Evolutionary conservation across 1,139 yeast species (phyloP).

Genomic region (Trichomonascaceae sp.): DNA sequence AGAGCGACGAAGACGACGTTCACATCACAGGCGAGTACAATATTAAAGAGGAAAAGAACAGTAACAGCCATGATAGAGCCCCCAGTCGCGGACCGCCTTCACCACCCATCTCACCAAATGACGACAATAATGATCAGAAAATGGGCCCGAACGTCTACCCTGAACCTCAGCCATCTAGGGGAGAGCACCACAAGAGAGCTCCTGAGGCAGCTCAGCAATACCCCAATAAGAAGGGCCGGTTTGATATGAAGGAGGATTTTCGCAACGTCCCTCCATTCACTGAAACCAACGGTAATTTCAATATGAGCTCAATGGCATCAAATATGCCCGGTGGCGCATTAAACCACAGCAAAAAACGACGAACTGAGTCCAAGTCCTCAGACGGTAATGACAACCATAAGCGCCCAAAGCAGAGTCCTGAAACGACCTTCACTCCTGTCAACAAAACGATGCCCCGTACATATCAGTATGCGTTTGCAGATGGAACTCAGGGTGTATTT

Average conservation of each 20-base stretch:
- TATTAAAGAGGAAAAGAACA: not conserved
- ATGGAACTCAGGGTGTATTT: not conserved
- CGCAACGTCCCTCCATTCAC: conserved; percentile 29
- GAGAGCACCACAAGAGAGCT: too few relatives aligned
- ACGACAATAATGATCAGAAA: too few relatives aligned
- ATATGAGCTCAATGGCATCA: conserved; percentile 21
- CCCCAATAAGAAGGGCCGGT: conserved; percentile 1
- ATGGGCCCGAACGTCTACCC: too few relatives aligned
- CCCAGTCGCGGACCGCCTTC: not conserved
- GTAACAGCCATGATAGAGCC: not conserved
- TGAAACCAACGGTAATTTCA: conserved; percentile 28
- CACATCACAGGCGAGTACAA: not conserved
- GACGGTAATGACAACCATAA: conserved; percentile 1
- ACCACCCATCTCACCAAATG: not conserved
- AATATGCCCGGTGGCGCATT: conserved; percentile 8
- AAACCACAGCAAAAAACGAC: not conserved
- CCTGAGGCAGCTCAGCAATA: too few relatives aligned
- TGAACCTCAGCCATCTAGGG: too few relatives aligned
- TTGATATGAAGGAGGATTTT: conserved; percentile 9
- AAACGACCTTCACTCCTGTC: conserved; percentile 8
- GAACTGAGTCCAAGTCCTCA: not conserved
- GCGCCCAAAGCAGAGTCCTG: conserved; percentile 1
- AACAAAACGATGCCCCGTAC: conserved; percentile 6
- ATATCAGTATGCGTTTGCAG: not conserved
- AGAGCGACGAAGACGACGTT: conserved; percentile 1